Evolutionary conservation across 2,329 filamentous ascomycete genomes (phyloP), one percentile per base, ranked within the genome.

Genomic region (Thelonectria rubi): DNA sequence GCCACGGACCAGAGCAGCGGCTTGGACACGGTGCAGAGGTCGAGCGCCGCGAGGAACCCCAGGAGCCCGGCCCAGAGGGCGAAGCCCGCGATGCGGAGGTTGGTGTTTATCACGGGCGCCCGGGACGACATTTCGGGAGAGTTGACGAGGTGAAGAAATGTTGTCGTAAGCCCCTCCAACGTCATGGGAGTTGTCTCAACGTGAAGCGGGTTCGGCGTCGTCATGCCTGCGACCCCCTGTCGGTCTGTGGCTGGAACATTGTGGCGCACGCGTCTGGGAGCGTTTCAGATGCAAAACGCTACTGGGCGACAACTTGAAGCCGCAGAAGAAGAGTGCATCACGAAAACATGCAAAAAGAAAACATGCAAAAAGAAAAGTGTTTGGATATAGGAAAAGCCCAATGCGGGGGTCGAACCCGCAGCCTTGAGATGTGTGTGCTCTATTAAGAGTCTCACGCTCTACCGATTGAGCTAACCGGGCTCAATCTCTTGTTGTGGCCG

Each of bases 21-120:
- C 0, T 14, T 39, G 5, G 20, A 15, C 39, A 24, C 37, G n/a
- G 45, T 34, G 9, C 12, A n/a, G 32, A 49, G 6, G 30, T 45
- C 26, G 30, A 55, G 10, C 4, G 42, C n/a, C 3, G 50, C 15
- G 14, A 60, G 18, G 43, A 42, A 54, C n/a, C 49, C 61, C 42
- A 63, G 62, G 10, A 65, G 54, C 8, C 60, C 30, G 8, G 52
- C 58, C 67, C 65, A 69, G 17, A 55, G n/a, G 40, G 47, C 21
- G 14, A 60, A 60, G 21, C 32, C 58, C 30, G 32, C 10, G 7
- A 46, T 34, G n/a, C 42, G 40, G 15, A 52, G 43, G 17, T 43
- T 40, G 17, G 43, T 43, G 34, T 26, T 52, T 15, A 56, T 40
- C 26, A 40, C 34, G 7, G 53, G 34, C 24, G 55, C 3, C 11